Evolutionary conservation across 139 green algal species (phyloP), one percentile per base, ranked within the genome.

Genomic region (Micromonas commoda): DNA sequence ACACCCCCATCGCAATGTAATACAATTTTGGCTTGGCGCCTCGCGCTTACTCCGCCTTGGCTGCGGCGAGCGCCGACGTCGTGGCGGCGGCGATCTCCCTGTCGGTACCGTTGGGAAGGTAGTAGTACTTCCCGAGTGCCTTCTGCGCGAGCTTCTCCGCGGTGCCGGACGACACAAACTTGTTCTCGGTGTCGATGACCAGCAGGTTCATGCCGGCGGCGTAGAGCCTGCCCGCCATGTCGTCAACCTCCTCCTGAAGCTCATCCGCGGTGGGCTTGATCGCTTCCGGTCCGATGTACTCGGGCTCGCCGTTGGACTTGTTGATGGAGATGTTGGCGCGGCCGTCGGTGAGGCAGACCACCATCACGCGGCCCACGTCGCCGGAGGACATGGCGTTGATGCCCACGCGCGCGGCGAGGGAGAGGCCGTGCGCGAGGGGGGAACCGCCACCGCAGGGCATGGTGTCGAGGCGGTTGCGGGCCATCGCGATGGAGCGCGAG

Each of bases 171-270:
- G 88, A 96, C 39, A 99, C 95, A 87, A 99, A 99, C 87, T 97
- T 97, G 88, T 97, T 97, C 82, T 97, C 95, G 29, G 92, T 99
- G 88, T 99, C 95, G 69, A 99, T 99, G 39, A 99, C 94, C 66
- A 99, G 87, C 82, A 98, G 82, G 75, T 96, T 87, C 77, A 98
- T 83, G 73, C 90, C 89, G 1, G 87, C 84, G 9, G 70, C 82
- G 39, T 38, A 67, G 16, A 90, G 70, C 85, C 92, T 93, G 83
- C 91, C 94, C 39, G 96, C 89, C 90, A 98, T 97, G 86, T 97
- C 94, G 1, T 92, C 84, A 21, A 88, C 82, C 80, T 89, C 80
- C 61, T 89, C 83, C 79, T 89, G 81, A 35, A 92, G 71, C 24
- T 87, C 64, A 75, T 82, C 68, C 29, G 82, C 39, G 20, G 61